Percentiles rank a stretch among this genome's conserved stretches.
phyloP scores from a whole-genome alignment of 495 filamentous ascomycete species.

The Aspergillus bridgeri region DNA sequence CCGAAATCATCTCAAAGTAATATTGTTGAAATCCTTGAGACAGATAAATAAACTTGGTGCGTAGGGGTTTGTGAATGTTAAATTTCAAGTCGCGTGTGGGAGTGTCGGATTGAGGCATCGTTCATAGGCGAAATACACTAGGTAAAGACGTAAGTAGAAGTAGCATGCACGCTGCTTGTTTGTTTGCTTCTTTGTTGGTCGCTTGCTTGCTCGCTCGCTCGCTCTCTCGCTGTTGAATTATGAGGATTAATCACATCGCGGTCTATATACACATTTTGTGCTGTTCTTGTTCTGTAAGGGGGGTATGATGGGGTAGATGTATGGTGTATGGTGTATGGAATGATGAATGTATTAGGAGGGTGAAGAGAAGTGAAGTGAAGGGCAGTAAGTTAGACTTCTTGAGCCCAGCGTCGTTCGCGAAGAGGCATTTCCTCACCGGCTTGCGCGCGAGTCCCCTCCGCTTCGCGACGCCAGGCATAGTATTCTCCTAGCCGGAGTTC shows the following conservation, averaged over 20 bases:
- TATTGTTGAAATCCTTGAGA: too few species aligned
- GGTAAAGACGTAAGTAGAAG: not conserved
- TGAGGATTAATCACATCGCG: not conserved
- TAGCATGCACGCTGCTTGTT: slow-evolving; percentile 2
- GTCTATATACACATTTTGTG: not conserved
- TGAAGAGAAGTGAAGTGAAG: too few species aligned
- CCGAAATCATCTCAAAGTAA: too few species aligned
- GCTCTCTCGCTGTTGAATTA: not conserved
- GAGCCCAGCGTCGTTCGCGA: slow-evolving; percentile 81
- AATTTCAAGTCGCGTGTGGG: not conserved
- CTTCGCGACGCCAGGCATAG: slow-evolving; percentile 85
- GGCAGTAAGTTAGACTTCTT: slow-evolving; percentile 44
- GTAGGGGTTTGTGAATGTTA: too few species aligned
- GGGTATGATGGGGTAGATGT: too few species aligned
- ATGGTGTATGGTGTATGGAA: not conserved
- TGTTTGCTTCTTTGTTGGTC: too few species aligned
- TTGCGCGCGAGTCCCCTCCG: slow-evolving; percentile 54
- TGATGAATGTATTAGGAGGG: not conserved
- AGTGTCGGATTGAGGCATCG: not conserved
- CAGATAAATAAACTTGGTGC: too few species aligned
- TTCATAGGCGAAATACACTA: not conserved
- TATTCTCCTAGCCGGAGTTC: slow-evolving; percentile 88
- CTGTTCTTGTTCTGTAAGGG: not conserved
- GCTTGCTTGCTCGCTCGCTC: not conserved
- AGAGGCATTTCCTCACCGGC: slow-evolving; percentile 61